Evolutionary conservation across 768 basidiomycete species (phyloP).

Genomic region (Zangia roseola): DNA sequence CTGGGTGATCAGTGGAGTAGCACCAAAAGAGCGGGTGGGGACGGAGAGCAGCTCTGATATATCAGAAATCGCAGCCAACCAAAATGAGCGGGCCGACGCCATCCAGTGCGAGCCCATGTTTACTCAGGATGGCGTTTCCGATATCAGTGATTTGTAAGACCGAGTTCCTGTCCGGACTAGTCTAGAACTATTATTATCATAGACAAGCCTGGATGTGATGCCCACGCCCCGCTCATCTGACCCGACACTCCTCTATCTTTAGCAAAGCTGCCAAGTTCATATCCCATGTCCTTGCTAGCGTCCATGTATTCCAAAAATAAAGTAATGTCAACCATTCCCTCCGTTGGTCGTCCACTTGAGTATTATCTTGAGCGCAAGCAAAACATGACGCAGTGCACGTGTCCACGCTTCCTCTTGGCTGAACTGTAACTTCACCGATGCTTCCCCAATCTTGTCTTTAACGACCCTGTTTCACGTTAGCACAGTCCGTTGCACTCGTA

Average conservation of each 20-base stretch:
- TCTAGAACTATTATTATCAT: no score
- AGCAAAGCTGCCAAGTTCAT: no score
- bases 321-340: conserved; percentile 50
- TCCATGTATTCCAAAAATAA: neutral
- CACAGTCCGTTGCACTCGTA: neutral
- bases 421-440: conserved; percentile 91
- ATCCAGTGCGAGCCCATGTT: neutral
- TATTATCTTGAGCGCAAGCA: conserved; percentile 84
- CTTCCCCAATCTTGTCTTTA: conserved; percentile 95
- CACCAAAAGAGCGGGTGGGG: no score
- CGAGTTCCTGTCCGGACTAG: neutral
- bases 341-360: conserved; percentile 86
- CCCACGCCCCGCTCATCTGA: no score
- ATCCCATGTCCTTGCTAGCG: no score
- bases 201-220: no score
- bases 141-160: conserved; percentile 21
- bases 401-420: conserved; percentile 97
- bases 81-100: no score
- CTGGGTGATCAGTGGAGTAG: neutral
- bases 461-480: conserved; percentile 53
- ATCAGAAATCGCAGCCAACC: neutral
- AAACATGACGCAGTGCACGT: conserved; percentile 84
- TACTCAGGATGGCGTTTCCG: conserved; percentile 14
- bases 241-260: no score
- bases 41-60: neutral